Evolutionary conservation across 345 rosid species (phyloP), one percentile per base, ranked within the genome.

Genomic region (Hevea brasiliensis): DNA sequence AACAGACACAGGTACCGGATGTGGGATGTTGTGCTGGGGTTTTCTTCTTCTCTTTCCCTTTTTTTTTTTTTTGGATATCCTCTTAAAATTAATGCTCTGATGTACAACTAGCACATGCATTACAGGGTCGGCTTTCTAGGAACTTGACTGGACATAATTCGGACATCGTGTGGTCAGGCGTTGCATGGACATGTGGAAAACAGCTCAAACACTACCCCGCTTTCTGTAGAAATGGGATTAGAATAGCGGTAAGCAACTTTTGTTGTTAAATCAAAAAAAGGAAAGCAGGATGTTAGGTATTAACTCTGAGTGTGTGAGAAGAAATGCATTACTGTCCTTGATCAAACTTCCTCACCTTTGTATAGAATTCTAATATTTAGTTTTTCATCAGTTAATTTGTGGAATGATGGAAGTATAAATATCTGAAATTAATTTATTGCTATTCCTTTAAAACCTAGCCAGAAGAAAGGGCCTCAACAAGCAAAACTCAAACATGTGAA

Each of bases 131-230:
- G 65, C 83, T 61, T 81, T 80, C 85, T 2, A 83, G 86, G 77
- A 86, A 80, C 72, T 71, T 80, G 77, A 85, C 73, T 70, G 90
- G 85, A 68, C 85, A 77, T 45, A 86, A 72, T 85, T 87, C 91
- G 59, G 95, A 87, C 65, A 89, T 95, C 80, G 84, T 86, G 67
- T 92, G 99, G 99, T 89, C 90, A 53, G 99, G 99, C 60, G 60
- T 67, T 73, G 81, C 90, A 58, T 92, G 98, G 99, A 85, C 82
- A 62, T 92, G 97, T 84, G 96, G 91, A 35, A 95, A 95, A 85
- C 95, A 88, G 81, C 94, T 95, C 78, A 92, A 85, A 84, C 99
- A 95, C 81, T 92, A 86, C 84, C 93, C 87, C 21, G 86, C 94
- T n/a, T 95, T 95, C 83, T 72, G 84, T 81, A 82, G 99, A 73